Base-by-base conservation (phyloP, 768 basidiomycete genomes). In the Dioszegia crocea region DNA sequence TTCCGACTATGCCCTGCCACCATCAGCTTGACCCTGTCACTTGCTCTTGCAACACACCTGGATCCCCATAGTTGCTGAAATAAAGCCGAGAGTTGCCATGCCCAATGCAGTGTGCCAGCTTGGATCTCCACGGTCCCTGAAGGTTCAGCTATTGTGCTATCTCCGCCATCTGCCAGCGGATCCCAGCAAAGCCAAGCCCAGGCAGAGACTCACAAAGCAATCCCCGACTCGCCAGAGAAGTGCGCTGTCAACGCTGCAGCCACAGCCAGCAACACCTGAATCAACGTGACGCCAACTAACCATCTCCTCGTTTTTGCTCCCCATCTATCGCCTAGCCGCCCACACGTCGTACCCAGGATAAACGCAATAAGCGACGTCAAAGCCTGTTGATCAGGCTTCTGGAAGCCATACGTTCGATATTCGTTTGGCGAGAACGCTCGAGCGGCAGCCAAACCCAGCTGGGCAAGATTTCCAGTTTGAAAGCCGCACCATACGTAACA, bases 301-400 rank as follows among this genome's bases (percentile, higher is more conserved):
- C 90, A 93, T 19, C 80, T 73, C 21, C 90, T 85, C 41, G 84
- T 85, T 66, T 84, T 84, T 11, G 84, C 68, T 0, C 91, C 91
- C 24, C 91, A 81, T 57, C 80, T 81, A 77, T 93, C 89, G n/a
- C 91, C 89, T 16, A 75, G 26, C 23, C 89, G 85, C 0, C 90
- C 90, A 53, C 89, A 48, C 74, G 83, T 84, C n/a, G 89, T 84
- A 6, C 91, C 90, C 10, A 80, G 57, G 63, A 88, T 81, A 82
- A 92, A 92, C n/a, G 83, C 76, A 57, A 88, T 68, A 11, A 92
- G 77, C n/a, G 88, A 89, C 33, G 83, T 84, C 53, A 94, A 79
- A 16, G 91, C 90, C 74, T 90, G 89, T 73, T 85, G 85, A 67
- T 96, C 91, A 2, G 89, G 82, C 56, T 82, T 82, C 75, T 89